A percentile compares a stretch with the other conserved stretches of the same genome.
Evolutionary conservation across 116 monocot species (phyloP).

Genomic region (Phalaenopsis hybrid): DNA sequence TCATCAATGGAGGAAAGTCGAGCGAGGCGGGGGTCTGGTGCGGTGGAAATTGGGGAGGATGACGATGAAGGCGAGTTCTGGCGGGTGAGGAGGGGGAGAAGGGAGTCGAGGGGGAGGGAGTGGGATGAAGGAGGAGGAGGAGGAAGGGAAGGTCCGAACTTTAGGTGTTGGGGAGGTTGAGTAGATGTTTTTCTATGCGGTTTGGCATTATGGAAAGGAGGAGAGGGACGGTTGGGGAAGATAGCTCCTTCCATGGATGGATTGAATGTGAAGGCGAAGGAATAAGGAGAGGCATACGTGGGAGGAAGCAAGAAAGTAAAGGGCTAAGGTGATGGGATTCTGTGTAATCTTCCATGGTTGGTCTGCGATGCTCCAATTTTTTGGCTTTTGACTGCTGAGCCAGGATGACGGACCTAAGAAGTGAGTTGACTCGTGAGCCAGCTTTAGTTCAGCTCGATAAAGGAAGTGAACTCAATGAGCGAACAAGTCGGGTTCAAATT

Average conservation of each 20-base stretch:
- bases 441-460: too few species aligned
- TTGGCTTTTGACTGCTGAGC: not conserved
- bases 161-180: slow-evolving; percentile 20
- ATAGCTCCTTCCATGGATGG: slow-evolving; percentile 58
- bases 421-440: too few species aligned
- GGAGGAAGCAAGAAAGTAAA: not conserved
- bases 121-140: slow-evolving; percentile 43
- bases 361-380: not conserved
- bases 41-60: not conserved
- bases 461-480: too few species aligned
- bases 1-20: not conserved
- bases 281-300: not conserved
- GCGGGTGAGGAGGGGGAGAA: slow-evolving; percentile 49
- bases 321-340: not conserved
- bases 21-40: not conserved
- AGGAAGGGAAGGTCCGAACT: slow-evolving; percentile 49
- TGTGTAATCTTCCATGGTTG: slow-evolving; percentile 12
- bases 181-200: slow-evolving; percentile 21
- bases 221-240: slow-evolving; percentile 46
- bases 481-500: too few species aligned
- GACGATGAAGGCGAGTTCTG: slow-evolving; percentile 5
- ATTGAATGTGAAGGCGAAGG: not conserved
- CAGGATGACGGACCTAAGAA: too few species aligned
- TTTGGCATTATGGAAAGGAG: slow-evolving; percentile 26
- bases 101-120: slow-evolving; percentile 65